These are phyloP conservation scores for Cytospora mali DNA, from an alignment of 2,329 filamentous ascomycete species.

Conservation along the genomic window DNA sequence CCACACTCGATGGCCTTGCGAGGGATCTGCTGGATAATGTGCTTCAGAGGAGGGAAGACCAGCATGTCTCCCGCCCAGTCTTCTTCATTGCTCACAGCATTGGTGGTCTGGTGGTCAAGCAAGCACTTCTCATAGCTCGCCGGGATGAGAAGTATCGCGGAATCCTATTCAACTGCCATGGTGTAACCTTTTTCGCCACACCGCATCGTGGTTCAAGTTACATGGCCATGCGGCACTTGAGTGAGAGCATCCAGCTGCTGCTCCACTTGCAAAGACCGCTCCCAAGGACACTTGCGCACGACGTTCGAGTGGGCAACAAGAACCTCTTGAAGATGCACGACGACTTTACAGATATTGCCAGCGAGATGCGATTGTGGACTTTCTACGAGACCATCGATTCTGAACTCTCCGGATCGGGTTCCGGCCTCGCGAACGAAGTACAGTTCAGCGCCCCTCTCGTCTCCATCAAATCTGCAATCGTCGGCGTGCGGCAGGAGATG, in stretches of 20 bases:
- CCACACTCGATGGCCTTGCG: conserved; percentile 49
- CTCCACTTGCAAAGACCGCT: conserved; percentile 55
- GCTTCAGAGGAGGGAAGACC: conserved; percentile 35
- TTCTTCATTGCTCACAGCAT: conserved; percentile 65
- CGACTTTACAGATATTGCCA: conserved; percentile 57
- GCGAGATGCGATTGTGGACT: conserved; percentile 63
- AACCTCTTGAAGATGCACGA: conserved; percentile 54
- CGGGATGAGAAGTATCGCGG: conserved; percentile 42
- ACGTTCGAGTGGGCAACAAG: conserved; percentile 54
- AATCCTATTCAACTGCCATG: conserved; percentile 60
- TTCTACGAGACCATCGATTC: conserved; percentile 67
- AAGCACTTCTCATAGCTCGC: conserved; percentile 54
- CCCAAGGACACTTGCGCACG: conserved; percentile 52
- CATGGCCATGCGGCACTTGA: conserved; percentile 60
- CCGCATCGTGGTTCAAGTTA: conserved; percentile 67
- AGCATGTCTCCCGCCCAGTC: conserved; percentile 50
- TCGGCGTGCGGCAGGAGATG: conserved; percentile 54
- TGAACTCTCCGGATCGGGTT: conserved; percentile 49
- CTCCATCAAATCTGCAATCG: conserved; percentile 57
- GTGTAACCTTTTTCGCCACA: conserved; percentile 62
- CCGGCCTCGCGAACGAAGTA: conserved; percentile 45
- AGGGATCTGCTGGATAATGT: conserved; percentile 51
- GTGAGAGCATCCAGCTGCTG: conserved; percentile 54
- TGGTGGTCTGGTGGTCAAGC: conserved; percentile 62
- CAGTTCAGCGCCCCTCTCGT: conserved; percentile 63